Evolutionary conservation across 78 protist species (phyloP), one percentile per base, ranked within the genome.

Genomic region (Dictyostelium intermedium): DNA sequence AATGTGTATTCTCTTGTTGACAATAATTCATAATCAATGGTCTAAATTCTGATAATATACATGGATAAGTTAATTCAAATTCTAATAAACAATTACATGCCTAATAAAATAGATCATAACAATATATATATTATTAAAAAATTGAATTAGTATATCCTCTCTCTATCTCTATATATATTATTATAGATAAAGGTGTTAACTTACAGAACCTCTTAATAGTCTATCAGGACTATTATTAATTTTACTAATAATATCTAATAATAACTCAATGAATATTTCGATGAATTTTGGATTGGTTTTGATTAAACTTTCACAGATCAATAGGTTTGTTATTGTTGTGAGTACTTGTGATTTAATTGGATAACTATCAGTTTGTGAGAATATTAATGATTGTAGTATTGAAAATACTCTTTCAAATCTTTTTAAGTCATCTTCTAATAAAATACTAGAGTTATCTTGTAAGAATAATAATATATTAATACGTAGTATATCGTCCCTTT

Each of bases 11-110:
- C 37, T 89, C 94, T 25, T 16, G 35, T 69, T 89, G 94, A 34
- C 77, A 20, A 45, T 89, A 81, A 1, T 25, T 6, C n/a, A 43
- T 66, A 30, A 89, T 14, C 10, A 79, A 27, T 43, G 86, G 81
- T 27, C 34, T 60, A 81, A 69, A 89, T 41, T 78, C n/a, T 32
- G 87, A 69, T 23, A 89, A 32, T n/a, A 89, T 43, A 70, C 94
- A 80, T 23, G 94, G 94, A 34, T 89, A 89, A 7, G 94, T 89
- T 20, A 80, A n/a, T 34, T 89, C 94, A 72, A 89, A 69, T 69
- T 89, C 94, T 53, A 89, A 37, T 34, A 89, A 77, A 89, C 94
- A 89, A 37, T 63, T 53, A 69, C 94, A 89, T 43, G 94, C 94
- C 74, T 80, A 25, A 16, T 14, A 5, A 14, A 16, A 27, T 39